Conservation (phyloP, 176 grass and related monocot species). For the Poa annua region DNA sequence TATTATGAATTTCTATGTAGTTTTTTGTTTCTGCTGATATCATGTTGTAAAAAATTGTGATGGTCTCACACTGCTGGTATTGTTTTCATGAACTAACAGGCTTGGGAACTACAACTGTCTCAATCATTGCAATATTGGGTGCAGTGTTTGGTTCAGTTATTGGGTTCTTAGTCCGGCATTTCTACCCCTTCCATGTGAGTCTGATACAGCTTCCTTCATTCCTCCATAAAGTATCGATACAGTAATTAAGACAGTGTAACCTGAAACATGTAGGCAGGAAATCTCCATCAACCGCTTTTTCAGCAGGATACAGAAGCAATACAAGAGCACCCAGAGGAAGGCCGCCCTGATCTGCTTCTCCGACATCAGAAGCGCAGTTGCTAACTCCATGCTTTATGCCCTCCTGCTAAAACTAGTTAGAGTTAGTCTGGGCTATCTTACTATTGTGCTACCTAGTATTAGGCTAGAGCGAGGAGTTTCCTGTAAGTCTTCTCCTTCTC, state of each 20-base stretch:
- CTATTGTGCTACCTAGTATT: constrained; percentile 39
- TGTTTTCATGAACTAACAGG: constrained; percentile 37
- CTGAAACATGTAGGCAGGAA: constrained; percentile 65
- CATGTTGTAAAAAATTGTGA: neutral
- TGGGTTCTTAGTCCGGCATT: constrained; percentile 45
- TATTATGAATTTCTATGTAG: neutral
- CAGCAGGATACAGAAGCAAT: constrained; percentile 53
- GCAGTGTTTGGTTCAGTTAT: constrained; percentile 40
- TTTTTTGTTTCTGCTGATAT: neutral
- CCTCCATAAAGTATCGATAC: constrained; percentile 1
- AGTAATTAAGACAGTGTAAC: constrained; percentile 21
- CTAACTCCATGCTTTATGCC: constrained; percentile 32
- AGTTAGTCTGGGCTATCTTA: constrained; percentile 43
- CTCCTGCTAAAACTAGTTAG: constrained; percentile 45
- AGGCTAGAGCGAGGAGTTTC: constrained; percentile 30
- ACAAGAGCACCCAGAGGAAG: constrained; percentile 49
- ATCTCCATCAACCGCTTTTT: constrained; percentile 61
- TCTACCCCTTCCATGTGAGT: constrained; percentile 54
- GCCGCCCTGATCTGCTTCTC: constrained; percentile 52
- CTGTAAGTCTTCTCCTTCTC: constrained; percentile 3
- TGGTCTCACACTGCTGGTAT: neutral
- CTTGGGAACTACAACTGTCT: constrained; percentile 33
- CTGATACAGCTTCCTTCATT: constrained; percentile 29
- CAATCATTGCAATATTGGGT: constrained; percentile 44
- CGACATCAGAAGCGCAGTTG: constrained; percentile 61